phyloP scores from a whole-genome alignment of 495 filamentous ascomycete genomes.

The Penicillium flavigenum region DNA sequence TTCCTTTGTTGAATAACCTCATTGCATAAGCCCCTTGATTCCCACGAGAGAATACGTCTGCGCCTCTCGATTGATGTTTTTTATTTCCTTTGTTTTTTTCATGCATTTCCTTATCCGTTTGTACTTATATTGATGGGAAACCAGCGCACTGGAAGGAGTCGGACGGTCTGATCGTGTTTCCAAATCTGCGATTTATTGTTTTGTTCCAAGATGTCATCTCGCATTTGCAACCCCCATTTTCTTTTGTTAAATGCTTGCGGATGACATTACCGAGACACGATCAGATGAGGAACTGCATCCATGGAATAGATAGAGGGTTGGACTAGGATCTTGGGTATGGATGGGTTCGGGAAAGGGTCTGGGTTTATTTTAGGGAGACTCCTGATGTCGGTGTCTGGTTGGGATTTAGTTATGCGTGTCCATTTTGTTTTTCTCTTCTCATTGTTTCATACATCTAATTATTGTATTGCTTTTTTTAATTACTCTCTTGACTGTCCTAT shows the following conservation, averaged over 20 bases:
- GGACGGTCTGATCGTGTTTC: conserved; percentile 30
- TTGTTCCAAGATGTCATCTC: conserved; percentile 22
- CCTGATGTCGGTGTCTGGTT: conserved; percentile 25
- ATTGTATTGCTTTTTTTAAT: conserved; percentile 4
- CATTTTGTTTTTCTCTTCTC: conserved; percentile 3
- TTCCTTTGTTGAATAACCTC: conserved; percentile 26
- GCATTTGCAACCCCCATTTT: conserved; percentile 6
- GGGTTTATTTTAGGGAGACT: conserved; percentile 21
- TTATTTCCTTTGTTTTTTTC: conserved; percentile 17
- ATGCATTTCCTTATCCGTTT: conserved; percentile 29
- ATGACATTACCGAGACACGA: conserved; percentile 37
- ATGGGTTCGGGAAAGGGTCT: conserved; percentile 19
- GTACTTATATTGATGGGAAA: conserved; percentile 31
- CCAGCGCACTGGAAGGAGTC: conserved; percentile 38
- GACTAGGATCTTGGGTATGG: conserved; percentile 25
- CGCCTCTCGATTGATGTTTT: conserved; percentile 19
- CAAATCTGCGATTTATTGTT: conserved; percentile 11
- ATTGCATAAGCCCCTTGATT: conserved; percentile 25
- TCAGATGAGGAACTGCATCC: conserved; percentile 28
- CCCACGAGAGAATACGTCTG: conserved; percentile 19
- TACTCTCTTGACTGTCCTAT: background rate
- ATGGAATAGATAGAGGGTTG: conserved; percentile 34
- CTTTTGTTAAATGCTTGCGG: conserved; percentile 27
- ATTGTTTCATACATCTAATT: conserved; percentile 20
- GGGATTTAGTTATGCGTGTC: conserved; percentile 21